Conservation (phyloP, 768 basidiomycete species). For the Sporobolomyces phaffii region DNA sequence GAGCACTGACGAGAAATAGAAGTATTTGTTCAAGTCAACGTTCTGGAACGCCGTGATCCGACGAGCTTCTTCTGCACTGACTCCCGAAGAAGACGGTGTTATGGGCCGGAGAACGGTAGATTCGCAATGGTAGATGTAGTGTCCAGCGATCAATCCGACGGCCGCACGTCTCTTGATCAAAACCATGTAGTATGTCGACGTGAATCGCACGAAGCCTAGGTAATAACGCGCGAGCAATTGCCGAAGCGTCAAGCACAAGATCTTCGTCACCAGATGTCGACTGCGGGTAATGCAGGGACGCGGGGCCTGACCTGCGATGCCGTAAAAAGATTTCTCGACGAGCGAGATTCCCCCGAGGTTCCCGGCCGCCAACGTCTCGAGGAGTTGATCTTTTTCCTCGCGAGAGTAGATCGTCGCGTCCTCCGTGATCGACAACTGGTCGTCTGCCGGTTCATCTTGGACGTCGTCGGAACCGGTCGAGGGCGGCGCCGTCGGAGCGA, state of each 20-base stretch:
- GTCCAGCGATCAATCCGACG: constrained; percentile 87
- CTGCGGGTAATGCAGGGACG: not conserved
- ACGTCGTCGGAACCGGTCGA: constrained; percentile 6
- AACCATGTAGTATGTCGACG: constrained; percentile 93
- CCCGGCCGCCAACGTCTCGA: constrained; percentile 93
- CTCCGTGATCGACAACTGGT: constrained; percentile 54
- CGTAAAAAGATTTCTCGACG: constrained; percentile 66
- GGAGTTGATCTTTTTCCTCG: constrained; percentile 79
- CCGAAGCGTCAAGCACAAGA: no score
- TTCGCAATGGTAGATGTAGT: constrained; percentile 95
- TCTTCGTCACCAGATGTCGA: no score
- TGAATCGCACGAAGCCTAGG: constrained; percentile 80
- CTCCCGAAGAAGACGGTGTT: not conserved
- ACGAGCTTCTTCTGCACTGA: constrained; percentile 45
- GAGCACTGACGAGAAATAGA: constrained; percentile 77
- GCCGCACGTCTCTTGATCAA: constrained; percentile 81
- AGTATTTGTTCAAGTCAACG: constrained; percentile 97
- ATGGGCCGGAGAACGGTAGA: constrained; percentile 76
- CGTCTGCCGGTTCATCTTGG: not conserved
- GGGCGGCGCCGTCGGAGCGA: not conserved
- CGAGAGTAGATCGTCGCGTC: constrained; percentile 83
- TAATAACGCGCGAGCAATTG: no score
- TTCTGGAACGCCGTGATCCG: constrained; percentile 87
- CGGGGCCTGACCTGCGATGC: constrained; percentile 69
- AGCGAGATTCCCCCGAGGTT: constrained; percentile 85